Evolutionary conservation across 192 early-diverging fungal genomes (phyloP), one percentile per base, ranked within the genome.

Genomic region (Coemansia sp.): DNA sequence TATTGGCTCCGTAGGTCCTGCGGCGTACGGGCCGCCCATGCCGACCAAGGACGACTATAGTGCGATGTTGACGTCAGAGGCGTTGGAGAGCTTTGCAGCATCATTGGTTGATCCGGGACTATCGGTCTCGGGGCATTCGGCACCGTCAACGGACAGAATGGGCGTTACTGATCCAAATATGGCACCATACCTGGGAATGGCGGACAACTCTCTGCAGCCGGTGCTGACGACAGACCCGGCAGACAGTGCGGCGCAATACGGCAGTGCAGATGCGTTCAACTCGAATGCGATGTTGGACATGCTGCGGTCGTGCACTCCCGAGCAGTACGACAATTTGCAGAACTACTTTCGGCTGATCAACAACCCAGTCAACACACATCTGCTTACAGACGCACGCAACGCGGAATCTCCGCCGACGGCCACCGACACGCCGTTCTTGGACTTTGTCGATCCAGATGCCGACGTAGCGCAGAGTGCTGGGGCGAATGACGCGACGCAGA

Each of bases 391-490:
- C 57, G 52, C 25, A 8, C 17, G 18, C 10, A 38, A 20, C 50
- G 28, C 56, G 10, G 40, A 59, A 20, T 14, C n/a, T n/a, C 9
- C 47, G 9, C 37, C 49, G 6, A 18, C 54, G 20, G 50, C 50
- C 50, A 52, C 18, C 21, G 50, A 17, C 5, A 68, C 75, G 23
- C 75, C 75, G 31, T 77, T 71, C 20, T 62, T 71, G 8, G 66
- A 78, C 55, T 78, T 78, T 78, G 70, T 69, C 15, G 75, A 72
- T 25, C 62, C 69, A 11, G 61, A 58, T 15, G 68, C 62, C 17
- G 62, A 54, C 21, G 5, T 18, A 23, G 20, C 50, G 20, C 24
- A 18, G 10, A 23, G 20, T 23, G 23, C 24, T 23, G 24, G 23
- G 0, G 21, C 50, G 12, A 23, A 52, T 28, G 31, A 40, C 4